Percentiles rank a stretch among this genome's conserved stretches.
phyloP scores from a whole-genome alignment of 2,329 filamentous ascomycete species.

The Ascochyta lentis region DNA sequence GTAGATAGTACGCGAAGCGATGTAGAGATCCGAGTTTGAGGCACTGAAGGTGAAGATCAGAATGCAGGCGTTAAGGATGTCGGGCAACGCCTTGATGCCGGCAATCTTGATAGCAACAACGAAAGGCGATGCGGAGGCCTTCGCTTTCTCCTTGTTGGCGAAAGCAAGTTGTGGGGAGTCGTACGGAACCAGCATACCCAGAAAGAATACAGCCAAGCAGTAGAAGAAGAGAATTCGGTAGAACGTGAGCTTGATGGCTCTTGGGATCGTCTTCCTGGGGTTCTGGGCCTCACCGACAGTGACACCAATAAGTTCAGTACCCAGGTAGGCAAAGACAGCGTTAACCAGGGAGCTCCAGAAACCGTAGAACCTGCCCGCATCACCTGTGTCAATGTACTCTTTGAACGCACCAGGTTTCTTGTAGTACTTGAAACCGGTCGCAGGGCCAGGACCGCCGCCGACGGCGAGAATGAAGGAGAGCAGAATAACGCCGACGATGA shows the following conservation, averaged over 20 bases:
- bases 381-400: conserved; percentile 44
- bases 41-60: conserved; percentile 78
- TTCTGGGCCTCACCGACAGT: conserved; percentile 82
- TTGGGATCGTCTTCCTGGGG: conserved; percentile 76
- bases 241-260: conserved; percentile 80
- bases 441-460: conserved; percentile 50
- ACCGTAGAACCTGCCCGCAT: conserved; percentile 52
- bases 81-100: conserved; percentile 66
- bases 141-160: conserved; percentile 56
- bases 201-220: conserved; percentile 72
- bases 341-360: conserved; percentile 75
- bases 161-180: conserved; percentile 66
- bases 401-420: conserved; percentile 54
- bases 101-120: conserved; percentile 74
- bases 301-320: conserved; percentile 74
- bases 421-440: conserved; percentile 56
- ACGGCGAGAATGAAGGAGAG: conserved; percentile 54
- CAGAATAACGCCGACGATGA: conserved; percentile 55
- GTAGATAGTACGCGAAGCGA: conserved; percentile 73
- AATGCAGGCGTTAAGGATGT: conserved; percentile 77
- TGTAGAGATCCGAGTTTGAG: conserved; percentile 80
- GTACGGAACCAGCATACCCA: conserved; percentile 80
- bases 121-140: conserved; percentile 71
- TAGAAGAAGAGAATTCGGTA: conserved; percentile 86
- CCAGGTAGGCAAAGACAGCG: conserved; percentile 79